Evolutionary conservation across 306 rosid genomes (phyloP).

Genomic region (Vigna nakashimae): DNA sequence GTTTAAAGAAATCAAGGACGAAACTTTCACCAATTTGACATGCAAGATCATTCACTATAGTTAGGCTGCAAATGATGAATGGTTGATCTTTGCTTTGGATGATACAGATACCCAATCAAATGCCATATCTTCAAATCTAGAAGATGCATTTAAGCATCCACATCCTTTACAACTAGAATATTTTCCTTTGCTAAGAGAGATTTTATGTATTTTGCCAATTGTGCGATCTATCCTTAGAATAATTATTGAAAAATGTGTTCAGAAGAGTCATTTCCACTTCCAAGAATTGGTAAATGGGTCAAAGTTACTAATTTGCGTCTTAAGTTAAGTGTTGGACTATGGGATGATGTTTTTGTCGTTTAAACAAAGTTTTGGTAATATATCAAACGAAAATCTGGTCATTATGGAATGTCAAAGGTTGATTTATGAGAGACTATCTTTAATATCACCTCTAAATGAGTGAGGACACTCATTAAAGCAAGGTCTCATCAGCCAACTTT

Average conservation of each 20-base stretch:
- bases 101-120: slow-evolving; percentile 72
- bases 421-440: slow-evolving; percentile 49
- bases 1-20: slow-evolving; percentile 55
- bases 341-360: slow-evolving; percentile 56
- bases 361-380: slow-evolving; percentile 58
- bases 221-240: slow-evolving; percentile 68
- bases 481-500: slow-evolving; percentile 52
- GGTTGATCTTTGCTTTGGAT: slow-evolving; percentile 74
- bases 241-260: slow-evolving; percentile 44
- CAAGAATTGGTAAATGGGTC: slow-evolving; percentile 61
- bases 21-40: slow-evolving; percentile 49
- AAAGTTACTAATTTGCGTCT: slow-evolving; percentile 58
- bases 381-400: slow-evolving; percentile 51
- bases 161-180: slow-evolving; percentile 59
- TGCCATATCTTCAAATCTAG: slow-evolving; percentile 48
- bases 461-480: no score
- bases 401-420: slow-evolving; percentile 56
- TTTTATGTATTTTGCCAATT: slow-evolving; percentile 55
- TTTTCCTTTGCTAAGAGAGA: slow-evolving; percentile 47
- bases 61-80: slow-evolving; percentile 49
- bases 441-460: neutral
- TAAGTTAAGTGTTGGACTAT: slow-evolving; percentile 61
- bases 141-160: slow-evolving; percentile 58
- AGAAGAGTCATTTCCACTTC: slow-evolving; percentile 41
- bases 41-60: slow-evolving; percentile 70